Evolutionary conservation across 306 rosid genomes (phyloP), one percentile per base, ranked within the genome.

Genomic region (peach (Prunus persica)): DNA sequence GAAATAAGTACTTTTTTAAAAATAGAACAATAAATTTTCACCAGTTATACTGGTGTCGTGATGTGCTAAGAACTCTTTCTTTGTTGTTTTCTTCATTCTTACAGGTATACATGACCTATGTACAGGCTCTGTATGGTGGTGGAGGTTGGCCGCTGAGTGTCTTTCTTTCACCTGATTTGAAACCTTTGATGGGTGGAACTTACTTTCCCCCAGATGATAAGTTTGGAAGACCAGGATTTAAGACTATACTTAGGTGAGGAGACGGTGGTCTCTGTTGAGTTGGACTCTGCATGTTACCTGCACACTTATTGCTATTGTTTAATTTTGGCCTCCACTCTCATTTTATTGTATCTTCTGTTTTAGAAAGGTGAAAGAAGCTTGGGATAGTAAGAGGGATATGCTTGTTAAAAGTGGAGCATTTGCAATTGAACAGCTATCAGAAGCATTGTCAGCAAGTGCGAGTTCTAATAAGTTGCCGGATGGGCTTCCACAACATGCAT

Each of bases 121-220:
- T 95, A 69, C 98, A 95, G 84, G 97, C 98, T 81, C 83, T 92
- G 85, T 90, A 90, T 65, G 97, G 98, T 47, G 92, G 98, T 82
- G 98, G 98, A 75, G 98, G 98, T 84, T 95, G 98, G 97, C 98
- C 98, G 8, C 86, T 95, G 56, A 89, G 84, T 28, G 96, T 86
- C 68, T 95, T 95, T 80, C 95, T 95, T 81, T 90, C 97, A 16
- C 96, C 97, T 46, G 97, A 95, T 79, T 85, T 92, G 88, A 95
- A 92, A 81, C 98, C 98, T 58, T 85, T 95, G 75, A 89, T 95
- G 96, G 98, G 97, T n/a, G 98, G 98, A 74, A 95, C 98, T 61
- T 95, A 95, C 83, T 95, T 95, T 57, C 97, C 97, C 24, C 97
- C 95, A 25, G 91, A 95, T 12, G 98, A 95, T 82, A 92, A 88